These are phyloP conservation scores for Tephrocybe rancida DNA, from an alignment of 768 basidiomycete genomes.

Conservation along the genomic window DNA sequence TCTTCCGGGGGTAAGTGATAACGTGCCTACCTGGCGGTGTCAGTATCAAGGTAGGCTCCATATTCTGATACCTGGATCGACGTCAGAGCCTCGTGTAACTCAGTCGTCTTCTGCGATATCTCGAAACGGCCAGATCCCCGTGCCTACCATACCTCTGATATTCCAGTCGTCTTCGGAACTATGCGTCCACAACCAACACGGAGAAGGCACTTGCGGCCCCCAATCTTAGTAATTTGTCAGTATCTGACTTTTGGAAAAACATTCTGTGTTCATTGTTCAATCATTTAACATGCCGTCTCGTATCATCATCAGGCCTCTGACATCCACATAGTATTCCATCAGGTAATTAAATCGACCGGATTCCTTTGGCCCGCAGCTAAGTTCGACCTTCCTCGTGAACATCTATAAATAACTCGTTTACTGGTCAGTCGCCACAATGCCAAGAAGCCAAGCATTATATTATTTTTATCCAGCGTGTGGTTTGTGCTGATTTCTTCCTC, in stretches of 20 bases:
- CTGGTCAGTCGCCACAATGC: slow-evolving; percentile 1
- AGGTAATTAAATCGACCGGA: neutral
- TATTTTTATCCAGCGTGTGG: neutral
- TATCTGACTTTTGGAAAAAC: too few species aligned
- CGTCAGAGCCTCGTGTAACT: neutral
- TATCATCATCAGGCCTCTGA: too few species aligned
- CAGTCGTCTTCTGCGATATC: slow-evolving; percentile 38
- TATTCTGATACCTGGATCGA: neutral
- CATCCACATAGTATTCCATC: too few species aligned
- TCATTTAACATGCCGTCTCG: too few species aligned
- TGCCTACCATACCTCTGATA: slow-evolving; percentile 39
- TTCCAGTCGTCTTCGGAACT: slow-evolving; percentile 42
- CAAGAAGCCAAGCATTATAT: slow-evolving; percentile 9
- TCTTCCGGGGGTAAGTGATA: slow-evolving; percentile 31
- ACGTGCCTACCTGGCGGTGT: slow-evolving; percentile 22
- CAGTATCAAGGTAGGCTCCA: slow-evolving; percentile 24
- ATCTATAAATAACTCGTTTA: neutral
- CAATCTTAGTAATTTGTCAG: too few species aligned
- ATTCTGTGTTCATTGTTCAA: too few species aligned
- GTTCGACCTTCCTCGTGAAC: too few species aligned
- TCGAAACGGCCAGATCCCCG: slow-evolving; percentile 33
- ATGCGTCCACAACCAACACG: slow-evolving; percentile 27
- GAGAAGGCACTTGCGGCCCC: slow-evolving; percentile 21
- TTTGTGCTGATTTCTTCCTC: neutral
- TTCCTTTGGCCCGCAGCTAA: too few species aligned